Base-by-base conservation (phyloP, 2,329 filamentous ascomycete genomes). In the Leptosphaerulina australis region DNA sequence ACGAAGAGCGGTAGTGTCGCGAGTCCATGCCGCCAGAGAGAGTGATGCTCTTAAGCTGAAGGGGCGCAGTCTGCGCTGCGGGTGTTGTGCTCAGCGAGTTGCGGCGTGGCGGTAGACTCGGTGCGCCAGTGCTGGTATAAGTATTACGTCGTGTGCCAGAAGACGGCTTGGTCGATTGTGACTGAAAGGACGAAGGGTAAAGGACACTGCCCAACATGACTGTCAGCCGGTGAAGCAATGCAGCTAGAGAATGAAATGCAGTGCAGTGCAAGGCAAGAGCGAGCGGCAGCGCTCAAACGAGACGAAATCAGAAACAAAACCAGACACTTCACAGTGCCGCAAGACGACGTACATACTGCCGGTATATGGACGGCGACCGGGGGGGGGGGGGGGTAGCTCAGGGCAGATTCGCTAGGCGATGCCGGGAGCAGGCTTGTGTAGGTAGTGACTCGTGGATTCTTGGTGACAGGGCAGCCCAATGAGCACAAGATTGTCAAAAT, bases 261-360 rank as follows among this genome's bases (percentile, higher is more conserved):
- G 26, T 18, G 14, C 5, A 20, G 48, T 26, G 50, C 30, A 34
- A 25, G 30, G 25, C 38, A 28, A 30, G 43, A 44, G 35, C 36
- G 48, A 55, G 39, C 52, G 47, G 39, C 50, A 58, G 21, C 44
- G 45, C 30, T 18, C 36, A 37, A 17, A 38, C 36, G 36, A 28
- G 36, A 38, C 36, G 24, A 38, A 35, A 34, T 10, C 28, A 33
- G 34, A 48, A 33, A 57, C 51, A 52, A 56, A 53, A 44, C 60
- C 66, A 59, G 62, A 55, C 51, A 58, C 55, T 20, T 62, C 63
- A 58, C 31, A 58, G 39, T 59, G 63, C 41, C 62, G 58, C 47
- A 67, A 35, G 25, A 64, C 47, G 52, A 72, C 70, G 59, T 72
- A 72, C 70, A 71, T 72, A 53, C 30, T 55, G 58, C 30, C 48